Evolutionary conservation across 768 basidiomycete species (phyloP), one percentile per base, ranked within the genome.

Genomic region (Tylopilus plumbeoviolaceoides): DNA sequence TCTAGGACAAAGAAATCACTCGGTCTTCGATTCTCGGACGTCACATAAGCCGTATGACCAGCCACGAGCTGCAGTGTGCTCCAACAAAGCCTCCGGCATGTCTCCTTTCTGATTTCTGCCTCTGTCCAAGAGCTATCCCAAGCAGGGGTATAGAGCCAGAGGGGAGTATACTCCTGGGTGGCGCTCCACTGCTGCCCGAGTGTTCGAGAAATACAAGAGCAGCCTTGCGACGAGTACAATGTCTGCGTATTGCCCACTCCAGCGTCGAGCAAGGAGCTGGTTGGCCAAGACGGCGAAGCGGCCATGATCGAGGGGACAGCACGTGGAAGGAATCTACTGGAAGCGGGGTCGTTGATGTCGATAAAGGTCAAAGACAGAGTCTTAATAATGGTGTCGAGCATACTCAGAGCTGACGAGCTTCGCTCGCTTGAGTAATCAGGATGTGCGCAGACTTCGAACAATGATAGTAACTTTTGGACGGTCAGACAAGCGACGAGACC

Each of bases 401-500:
- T 75, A 45, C 77, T 51, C 70, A 89, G 67, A 11, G 84, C 71
- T 23, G 85, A 85, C 15, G 72, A 69, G 44, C 78, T 75, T 43
- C 88, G 79, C 44, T 74, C 69, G 2, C 70, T 68, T 0, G 80
- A 77, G 64, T 86, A 79, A 42, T 72, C 59, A 11, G 87, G 87
- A 64, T 89, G 85, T 0, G 83, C 77, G 55, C 81, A 87, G 51
- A 87, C 69, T 63, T 89, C 86, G 56, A 89, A 90, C 56, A 88
- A 69, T 11, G 87, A 79, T 38, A 90, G 67, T 33, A 91, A 67
- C 87, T 89, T 51, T 50, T 7, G 25, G 46, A 33, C 2, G 51
- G 30, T 58, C 47, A 58, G 55, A 54, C 45, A 21, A 55, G 46
- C 8, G 50, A 38, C 21, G 8, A 55, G 49, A 23, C 9, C 48